phyloP scores from a whole-genome alignment of 2,329 filamentous ascomycete species.

The Curvularia spicifera region DNA sequence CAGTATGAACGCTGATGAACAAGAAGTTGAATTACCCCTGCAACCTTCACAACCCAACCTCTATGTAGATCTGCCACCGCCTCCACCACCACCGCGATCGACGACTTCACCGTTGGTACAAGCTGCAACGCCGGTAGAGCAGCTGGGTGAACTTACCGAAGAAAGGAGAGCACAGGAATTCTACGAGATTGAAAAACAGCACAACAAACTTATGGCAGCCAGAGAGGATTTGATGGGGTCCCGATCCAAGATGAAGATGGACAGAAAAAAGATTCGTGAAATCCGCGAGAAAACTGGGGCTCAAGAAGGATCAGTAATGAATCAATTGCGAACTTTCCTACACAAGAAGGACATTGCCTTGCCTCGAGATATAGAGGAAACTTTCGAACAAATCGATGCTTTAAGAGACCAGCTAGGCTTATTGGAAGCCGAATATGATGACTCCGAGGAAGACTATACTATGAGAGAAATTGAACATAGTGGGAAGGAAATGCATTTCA shows the following conservation, averaged over 20 bases:
- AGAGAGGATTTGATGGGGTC: constrained; percentile 10
- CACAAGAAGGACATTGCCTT: constrained; percentile 1
- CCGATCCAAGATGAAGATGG: constrained; percentile 6
- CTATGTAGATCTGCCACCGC: background rate
- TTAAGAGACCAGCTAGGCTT: constrained; percentile 12
- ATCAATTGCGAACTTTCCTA: constrained; percentile 5
- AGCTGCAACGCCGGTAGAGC: background rate
- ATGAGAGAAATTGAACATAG: background rate
- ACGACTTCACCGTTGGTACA: background rate
- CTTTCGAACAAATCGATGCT: constrained; percentile 4
- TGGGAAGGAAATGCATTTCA: background rate
- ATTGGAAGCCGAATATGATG: constrained; percentile 13
- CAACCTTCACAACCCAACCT: background rate
- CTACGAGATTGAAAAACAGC: constrained; percentile 4
- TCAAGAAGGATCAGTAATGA: constrained; percentile 8
- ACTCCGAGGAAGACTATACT: constrained; percentile 9
- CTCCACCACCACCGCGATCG: background rate
- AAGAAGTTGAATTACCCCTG: too few species aligned
- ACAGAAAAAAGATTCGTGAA: constrained; percentile 2
- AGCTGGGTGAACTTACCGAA: background rate
- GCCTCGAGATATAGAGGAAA: constrained; percentile 1
- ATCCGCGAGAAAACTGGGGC: constrained; percentile 7
- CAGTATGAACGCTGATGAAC: background rate
- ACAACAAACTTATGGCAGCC: constrained; percentile 6
- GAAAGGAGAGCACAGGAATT: background rate